Conservation (phyloP, 2,329 filamentous ascomycete genomes). For the Penicillium sp. region DNA sequence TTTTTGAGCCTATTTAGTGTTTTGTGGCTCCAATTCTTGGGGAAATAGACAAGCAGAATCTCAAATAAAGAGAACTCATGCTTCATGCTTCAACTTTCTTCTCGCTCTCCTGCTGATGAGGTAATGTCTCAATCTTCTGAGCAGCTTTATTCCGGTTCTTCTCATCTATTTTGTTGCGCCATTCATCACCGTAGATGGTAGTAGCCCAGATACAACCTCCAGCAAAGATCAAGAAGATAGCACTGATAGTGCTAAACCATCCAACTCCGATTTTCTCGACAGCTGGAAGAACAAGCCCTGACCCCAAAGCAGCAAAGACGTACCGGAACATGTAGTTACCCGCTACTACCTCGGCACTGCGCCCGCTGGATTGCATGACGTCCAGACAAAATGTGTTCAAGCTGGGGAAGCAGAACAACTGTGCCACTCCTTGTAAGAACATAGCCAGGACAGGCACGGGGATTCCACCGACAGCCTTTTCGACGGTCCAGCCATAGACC, state of each 20-base stretch:
- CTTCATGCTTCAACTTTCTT: constrained; percentile 10
- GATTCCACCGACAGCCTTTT: constrained; percentile 59
- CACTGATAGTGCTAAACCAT: constrained; percentile 76
- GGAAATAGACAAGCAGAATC: not conserved
- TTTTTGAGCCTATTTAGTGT: not conserved
- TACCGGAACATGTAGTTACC: constrained; percentile 82
- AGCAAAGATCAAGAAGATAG: constrained; percentile 57
- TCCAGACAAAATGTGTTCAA: constrained; percentile 83
- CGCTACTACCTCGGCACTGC: constrained; percentile 74
- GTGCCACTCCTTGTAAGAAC: constrained; percentile 74
- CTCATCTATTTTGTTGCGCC: constrained; percentile 60
- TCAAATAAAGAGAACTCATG: not conserved
- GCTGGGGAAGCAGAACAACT: constrained; percentile 75
- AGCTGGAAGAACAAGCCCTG: constrained; percentile 73
- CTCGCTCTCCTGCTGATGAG: not conserved
- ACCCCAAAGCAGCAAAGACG: constrained; percentile 71
- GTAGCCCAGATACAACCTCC: constrained; percentile 54
- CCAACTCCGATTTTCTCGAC: constrained; percentile 77
- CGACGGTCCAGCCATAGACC: constrained; percentile 69
- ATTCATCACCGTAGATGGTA: constrained; percentile 55
- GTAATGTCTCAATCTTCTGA: constrained; percentile 10
- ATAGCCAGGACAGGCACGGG: constrained; percentile 69
- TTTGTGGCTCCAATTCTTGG: not conserved
- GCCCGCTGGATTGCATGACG: constrained; percentile 68
- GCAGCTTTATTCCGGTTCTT: constrained; percentile 46